phyloP scores from a whole-genome alignment of 2,329 filamentous ascomycete genomes.

The Leptodontidium sp. region DNA sequence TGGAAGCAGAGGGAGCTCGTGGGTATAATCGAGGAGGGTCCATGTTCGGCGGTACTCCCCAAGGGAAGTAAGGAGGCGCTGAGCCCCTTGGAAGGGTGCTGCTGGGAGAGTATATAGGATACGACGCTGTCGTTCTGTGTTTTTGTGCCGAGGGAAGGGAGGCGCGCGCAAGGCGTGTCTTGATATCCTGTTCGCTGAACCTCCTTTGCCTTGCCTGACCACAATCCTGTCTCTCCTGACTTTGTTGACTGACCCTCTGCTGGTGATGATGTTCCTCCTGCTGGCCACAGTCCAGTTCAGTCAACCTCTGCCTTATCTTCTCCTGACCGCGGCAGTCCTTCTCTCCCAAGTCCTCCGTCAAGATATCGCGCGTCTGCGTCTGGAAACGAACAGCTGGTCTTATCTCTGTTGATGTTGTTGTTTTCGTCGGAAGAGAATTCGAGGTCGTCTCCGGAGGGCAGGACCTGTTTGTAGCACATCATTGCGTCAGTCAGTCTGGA shows the following conservation, averaged over 20 bases:
- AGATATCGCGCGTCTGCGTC: constrained; percentile 1
- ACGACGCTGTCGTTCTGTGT: constrained; percentile 34
- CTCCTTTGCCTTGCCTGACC: constrained; percentile 18
- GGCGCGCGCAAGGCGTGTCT: constrained; percentile 35
- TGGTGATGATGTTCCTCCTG: neutral
- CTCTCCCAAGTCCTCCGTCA: neutral
- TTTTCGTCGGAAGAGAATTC: constrained; percentile 12
- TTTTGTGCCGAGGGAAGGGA: constrained; percentile 29
- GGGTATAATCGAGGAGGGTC: constrained; percentile 31
- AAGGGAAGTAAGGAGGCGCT: constrained; percentile 27
- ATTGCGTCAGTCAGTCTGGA: constrained; percentile 29
- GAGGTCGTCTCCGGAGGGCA: constrained; percentile 14
- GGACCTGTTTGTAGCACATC: constrained; percentile 23
- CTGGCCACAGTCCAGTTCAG: neutral
- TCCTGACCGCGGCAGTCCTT: neutral
- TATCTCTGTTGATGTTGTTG: neutral
- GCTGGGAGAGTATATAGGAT: constrained; percentile 36
- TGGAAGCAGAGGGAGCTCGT: constrained; percentile 34
- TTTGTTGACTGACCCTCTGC: neutral
- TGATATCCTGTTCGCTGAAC: constrained; percentile 38
- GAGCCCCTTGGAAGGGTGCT: constrained; percentile 21
- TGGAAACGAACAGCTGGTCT: neutral
- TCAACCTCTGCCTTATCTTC: neutral
- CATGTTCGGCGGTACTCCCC: constrained; percentile 32
- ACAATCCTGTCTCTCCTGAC: neutral